Evolutionary conservation across 106 monocot genomes (phyloP), one percentile per base, ranked within the genome.

Genomic region (Cymbidium sinense): DNA sequence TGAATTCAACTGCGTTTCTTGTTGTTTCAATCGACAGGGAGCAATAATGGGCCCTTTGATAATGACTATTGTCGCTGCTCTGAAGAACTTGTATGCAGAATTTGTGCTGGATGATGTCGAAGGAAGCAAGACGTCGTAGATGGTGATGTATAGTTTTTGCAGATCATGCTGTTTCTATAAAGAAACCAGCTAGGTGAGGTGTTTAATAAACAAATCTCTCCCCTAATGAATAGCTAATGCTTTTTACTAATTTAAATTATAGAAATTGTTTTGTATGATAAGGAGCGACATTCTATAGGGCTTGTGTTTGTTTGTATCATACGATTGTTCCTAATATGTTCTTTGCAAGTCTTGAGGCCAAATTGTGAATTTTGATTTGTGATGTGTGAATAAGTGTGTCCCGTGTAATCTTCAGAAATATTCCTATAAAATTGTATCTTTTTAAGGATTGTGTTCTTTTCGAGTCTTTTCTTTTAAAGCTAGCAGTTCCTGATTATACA

Each of bases 1-100:
- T 23, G 13, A 69, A 23, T 13, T 33, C 31, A 29, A 25, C 27
- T 5, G 5, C 18, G 34, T 73, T 64, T 43, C 3, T 79, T 50
- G 19, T 61, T 51, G 51, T 75, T 43, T 41, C 71, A 36, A 73
- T 72, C 33, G 23, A 41, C 84, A 96, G 96, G 96, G 96, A 79
- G 96, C 96, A 67, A 93, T 96, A 77, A 91, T 96, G 93, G 96
- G 96, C 55, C 96, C 96, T 29, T 82, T 96, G 64, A 85, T 96
- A 77, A 82, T 93, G 91, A 88, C 93, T 47, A 37, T 91, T 23
- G 87, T 93, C 64, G 87, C 93, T 64, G 93, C 91, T 18, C 43
- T 91, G 84, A 93, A 93, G 91, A 91, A 89, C 78, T 64, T 93
- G 74, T 93, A 96, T 75, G 80, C 80, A 43, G 96, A 96, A 79